phyloP scores from a whole-genome alignment of 306 rosid species.

The Prunus mume region DNA sequence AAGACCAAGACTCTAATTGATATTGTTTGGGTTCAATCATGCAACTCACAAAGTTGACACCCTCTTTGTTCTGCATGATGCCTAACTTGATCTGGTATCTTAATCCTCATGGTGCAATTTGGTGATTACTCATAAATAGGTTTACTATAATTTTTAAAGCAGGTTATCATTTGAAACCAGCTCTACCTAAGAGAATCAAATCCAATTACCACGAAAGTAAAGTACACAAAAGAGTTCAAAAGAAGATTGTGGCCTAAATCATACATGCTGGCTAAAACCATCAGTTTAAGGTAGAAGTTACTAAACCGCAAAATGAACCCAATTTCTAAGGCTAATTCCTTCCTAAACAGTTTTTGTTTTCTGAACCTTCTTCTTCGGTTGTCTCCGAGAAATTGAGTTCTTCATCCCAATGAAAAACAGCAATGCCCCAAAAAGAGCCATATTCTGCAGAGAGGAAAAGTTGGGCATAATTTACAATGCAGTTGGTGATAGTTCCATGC shows the following conservation, averaged over 20 bases:
- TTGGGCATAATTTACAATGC: no score
- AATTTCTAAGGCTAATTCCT: neutral
- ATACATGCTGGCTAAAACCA: neutral
- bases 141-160: no score
- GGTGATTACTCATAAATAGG: no score
- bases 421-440: conserved; percentile 65
- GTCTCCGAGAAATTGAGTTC: conserved; percentile 27
- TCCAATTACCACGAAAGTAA: neutral
- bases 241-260: neutral
- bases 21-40: no score
- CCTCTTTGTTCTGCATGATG: no score
- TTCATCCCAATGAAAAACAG: conserved; percentile 71
- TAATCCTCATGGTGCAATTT: no score
- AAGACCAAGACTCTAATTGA: no score
- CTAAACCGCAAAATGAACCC: neutral
- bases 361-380: conserved; percentile 48
- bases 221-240: neutral
- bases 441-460: conserved; percentile 42
- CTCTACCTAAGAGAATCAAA: neutral
- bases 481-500: no score
- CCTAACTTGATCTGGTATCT: no score
- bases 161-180: no score
- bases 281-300: neutral
- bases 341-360: conserved; percentile 44
- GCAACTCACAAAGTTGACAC: no score